phyloP scores from a whole-genome alignment of 108 stramenopile species.

The Cyclotella atomus region DNA sequence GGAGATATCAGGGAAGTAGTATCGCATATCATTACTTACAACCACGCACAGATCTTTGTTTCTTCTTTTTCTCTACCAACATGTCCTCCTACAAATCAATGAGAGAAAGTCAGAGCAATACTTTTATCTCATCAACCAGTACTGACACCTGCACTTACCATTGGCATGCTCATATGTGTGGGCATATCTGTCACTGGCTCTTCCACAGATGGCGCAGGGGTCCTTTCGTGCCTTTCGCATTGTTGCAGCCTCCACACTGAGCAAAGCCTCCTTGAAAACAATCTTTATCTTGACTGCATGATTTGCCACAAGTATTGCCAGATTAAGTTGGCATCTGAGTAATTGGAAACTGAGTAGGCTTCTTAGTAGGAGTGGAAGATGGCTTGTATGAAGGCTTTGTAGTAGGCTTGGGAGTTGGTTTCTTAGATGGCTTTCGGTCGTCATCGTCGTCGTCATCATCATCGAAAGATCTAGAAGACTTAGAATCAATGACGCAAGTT shows the following conservation, averaged over 20 bases:
- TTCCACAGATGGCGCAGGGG: background rate
- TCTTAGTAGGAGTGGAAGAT: background rate
- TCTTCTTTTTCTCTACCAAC: background rate
- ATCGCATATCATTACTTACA: background rate
- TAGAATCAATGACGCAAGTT: background rate
- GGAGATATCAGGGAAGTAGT: too few species aligned
- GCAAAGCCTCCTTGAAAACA: too few species aligned
- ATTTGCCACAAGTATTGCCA: too few species aligned
- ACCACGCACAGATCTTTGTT: background rate
- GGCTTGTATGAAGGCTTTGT: background rate
- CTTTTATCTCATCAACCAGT: background rate
- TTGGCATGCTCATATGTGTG: background rate
- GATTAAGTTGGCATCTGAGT: background rate
- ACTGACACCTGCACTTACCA: background rate
- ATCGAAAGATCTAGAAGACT: background rate
- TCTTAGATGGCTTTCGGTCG: background rate
- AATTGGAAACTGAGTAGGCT: background rate
- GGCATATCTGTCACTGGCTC: background rate
- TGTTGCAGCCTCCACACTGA: background rate
- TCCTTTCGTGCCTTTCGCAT: too few species aligned
- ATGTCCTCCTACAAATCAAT: constrained; percentile 1
- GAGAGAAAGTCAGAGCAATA: background rate
- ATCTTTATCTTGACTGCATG: too few species aligned
- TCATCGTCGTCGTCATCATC: background rate
- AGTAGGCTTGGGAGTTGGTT: background rate